Conservation (phyloP, 1,139 yeast species). For the Nakaseomyces delphensis region DNA sequence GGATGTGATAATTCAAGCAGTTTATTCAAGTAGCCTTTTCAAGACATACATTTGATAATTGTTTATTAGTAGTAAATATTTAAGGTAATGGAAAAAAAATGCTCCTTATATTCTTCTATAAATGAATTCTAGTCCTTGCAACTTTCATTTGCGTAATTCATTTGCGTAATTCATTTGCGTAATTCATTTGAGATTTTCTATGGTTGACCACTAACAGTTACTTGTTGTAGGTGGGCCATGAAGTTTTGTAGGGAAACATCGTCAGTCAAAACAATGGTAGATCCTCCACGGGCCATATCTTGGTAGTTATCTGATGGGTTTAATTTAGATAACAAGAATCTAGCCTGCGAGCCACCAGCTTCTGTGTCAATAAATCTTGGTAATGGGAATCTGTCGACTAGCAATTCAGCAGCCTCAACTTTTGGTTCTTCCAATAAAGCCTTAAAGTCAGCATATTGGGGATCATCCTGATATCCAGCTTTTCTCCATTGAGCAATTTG, state of each 20-base stretch:
- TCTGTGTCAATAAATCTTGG: conserved; percentile 96
- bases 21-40: no score
- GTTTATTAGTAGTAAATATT: neutral
- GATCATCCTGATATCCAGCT: conserved; percentile 87
- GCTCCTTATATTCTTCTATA: neutral
- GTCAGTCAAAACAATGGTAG: conserved; percentile 85
- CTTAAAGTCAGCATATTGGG: conserved; percentile 82
- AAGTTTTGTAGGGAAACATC: conserved; percentile 89
- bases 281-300: conserved; percentile 47
- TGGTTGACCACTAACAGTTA: conserved; percentile 51
- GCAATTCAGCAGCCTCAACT: conserved; percentile 82
- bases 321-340: conserved; percentile 87
- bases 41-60: neutral
- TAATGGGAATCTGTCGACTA: conserved; percentile 90
- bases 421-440: conserved; percentile 82
- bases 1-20: no score
- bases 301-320: conserved; percentile 86
- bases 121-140: neutral
- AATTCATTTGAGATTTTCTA: neutral
- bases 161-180: neutral
- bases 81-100: neutral
- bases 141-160: neutral
- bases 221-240: conserved; percentile 81
- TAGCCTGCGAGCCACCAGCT: conserved; percentile 96
- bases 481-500: conserved; percentile 95